These are phyloP conservation scores for Phalaenopsis hybrid DNA, from an alignment of 116 monocot species.

Conservation along the genomic window DNA sequence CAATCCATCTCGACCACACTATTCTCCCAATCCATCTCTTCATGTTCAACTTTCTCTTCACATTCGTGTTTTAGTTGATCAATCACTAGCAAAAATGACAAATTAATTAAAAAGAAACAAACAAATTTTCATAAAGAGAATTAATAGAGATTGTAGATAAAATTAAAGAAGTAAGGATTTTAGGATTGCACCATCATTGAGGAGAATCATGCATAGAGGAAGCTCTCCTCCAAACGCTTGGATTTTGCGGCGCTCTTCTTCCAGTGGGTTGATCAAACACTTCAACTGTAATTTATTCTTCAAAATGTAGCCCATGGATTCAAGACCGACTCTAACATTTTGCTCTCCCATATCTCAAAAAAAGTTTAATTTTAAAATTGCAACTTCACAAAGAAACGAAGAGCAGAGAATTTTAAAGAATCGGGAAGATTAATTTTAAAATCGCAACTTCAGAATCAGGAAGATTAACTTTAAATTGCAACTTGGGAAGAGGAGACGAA, in stretches of 20 bases:
- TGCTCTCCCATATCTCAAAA: no score
- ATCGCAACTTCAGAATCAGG: no score
- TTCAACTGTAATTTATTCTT: slow-evolving; percentile 27
- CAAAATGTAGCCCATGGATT: slow-evolving; percentile 9
- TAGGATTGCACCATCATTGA: slow-evolving; percentile 38
- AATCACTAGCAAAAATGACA: slow-evolving; percentile 35
- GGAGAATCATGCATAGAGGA: slow-evolving; percentile 55
- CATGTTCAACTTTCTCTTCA: no score
- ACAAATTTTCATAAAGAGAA: background rate
- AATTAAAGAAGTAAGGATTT: background rate
- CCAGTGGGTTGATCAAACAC: slow-evolving; percentile 40
- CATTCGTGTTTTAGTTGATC: slow-evolving; percentile 22
- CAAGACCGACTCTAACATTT: no score
- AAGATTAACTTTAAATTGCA: no score
- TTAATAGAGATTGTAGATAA: background rate
- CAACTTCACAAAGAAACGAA: no score
- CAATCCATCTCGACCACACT: no score
- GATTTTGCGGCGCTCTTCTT: slow-evolving; percentile 71
- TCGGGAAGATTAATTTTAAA: no score
- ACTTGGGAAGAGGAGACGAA: no score
- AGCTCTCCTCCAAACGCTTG: slow-evolving; percentile 82
- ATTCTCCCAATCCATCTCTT: no score
- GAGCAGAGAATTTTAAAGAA: no score
- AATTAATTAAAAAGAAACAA: background rate
- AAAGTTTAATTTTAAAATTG: no score